A percentile compares a stretch with the other conserved stretches of the same genome.
phyloP scores from a whole-genome alignment of 2,329 filamentous ascomycete genomes.

The Thelonectria blattea region DNA sequence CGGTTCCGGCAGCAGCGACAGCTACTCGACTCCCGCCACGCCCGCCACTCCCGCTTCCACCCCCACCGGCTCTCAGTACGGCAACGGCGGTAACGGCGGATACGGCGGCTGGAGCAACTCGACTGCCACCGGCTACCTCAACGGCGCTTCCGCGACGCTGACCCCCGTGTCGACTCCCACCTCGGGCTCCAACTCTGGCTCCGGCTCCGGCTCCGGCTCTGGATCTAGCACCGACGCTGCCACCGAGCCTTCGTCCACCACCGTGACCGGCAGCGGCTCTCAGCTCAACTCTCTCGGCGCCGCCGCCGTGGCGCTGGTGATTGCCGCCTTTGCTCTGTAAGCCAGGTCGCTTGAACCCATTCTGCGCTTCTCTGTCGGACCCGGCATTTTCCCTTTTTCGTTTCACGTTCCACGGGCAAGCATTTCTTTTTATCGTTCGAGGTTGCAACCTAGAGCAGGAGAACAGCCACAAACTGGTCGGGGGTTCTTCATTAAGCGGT shows the following conservation, averaged over 20 bases:
- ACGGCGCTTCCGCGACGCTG: not conserved
- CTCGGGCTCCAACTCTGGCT: not conserved
- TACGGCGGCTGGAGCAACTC: constrained; percentile 1
- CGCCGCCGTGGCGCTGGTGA: constrained; percentile 39
- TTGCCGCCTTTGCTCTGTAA: constrained; percentile 42
- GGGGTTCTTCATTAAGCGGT: not conserved
- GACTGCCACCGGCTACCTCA: constrained; percentile 8
- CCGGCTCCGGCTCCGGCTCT: constrained; percentile 29
- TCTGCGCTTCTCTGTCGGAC: not conserved
- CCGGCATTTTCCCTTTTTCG: not conserved
- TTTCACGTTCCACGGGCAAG: no score
- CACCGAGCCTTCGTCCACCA: constrained; percentile 4
- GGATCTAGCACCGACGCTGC: constrained; percentile 35
- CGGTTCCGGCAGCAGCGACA: constrained; percentile 2
- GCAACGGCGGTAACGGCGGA: not conserved
- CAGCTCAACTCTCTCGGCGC: constrained; percentile 42
- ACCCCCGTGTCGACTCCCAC: not conserved
- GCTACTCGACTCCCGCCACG: constrained; percentile 2
- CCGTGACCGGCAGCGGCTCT: constrained; percentile 25
- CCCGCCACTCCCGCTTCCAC: constrained; percentile 24
- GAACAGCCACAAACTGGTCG: not conserved
- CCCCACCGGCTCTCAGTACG: not conserved
- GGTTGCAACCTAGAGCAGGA: not conserved
- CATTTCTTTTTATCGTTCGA: no score
- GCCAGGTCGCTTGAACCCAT: not conserved